Percentiles rank a stretch among this genome's conserved stretches.
Conservation (phyloP, 495 filamentous ascomycete species). For the Hyaloscypha finlandica region DNA sequence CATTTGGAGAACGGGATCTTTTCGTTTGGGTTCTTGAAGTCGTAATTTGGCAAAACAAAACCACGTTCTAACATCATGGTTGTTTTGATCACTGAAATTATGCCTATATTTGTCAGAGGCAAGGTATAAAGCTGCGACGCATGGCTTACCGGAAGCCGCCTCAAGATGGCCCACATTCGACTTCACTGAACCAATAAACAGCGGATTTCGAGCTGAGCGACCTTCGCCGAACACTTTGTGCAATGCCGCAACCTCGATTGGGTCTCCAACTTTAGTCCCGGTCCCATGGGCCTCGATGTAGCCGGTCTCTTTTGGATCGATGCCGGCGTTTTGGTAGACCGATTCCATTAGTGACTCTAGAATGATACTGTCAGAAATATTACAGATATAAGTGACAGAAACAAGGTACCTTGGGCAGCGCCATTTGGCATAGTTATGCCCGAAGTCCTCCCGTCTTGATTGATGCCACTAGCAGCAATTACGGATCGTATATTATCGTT, state of each 20-base stretch:
- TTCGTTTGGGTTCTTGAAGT: slow-evolving; percentile 53
- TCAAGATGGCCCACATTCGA: slow-evolving; percentile 65
- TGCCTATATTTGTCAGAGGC: slow-evolving; percentile 15
- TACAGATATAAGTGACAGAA: background rate
- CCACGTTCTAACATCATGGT: slow-evolving; percentile 60
- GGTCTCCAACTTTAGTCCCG: slow-evolving; percentile 63
- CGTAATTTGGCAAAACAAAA: slow-evolving; percentile 50
- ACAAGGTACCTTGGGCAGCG: slow-evolving; percentile 53
- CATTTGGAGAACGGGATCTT: slow-evolving; percentile 48
- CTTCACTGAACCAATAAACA: slow-evolving; percentile 60
- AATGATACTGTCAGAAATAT: slow-evolving; percentile 19
- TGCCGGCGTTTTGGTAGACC: slow-evolving; percentile 49
- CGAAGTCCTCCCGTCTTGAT: slow-evolving; percentile 61
- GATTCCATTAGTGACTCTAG: slow-evolving; percentile 57
- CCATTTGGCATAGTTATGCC: slow-evolving; percentile 62
- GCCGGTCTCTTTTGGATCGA: slow-evolving; percentile 49
- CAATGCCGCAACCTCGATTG: slow-evolving; percentile 61
- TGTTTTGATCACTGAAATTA: slow-evolving; percentile 60
- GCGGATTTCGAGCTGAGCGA: slow-evolving; percentile 41
- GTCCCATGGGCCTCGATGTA: slow-evolving; percentile 57
- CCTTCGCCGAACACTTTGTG: slow-evolving; percentile 46
- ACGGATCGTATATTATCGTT: slow-evolving; percentile 62
- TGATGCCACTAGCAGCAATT: slow-evolving; percentile 59
- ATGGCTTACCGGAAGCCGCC: slow-evolving; percentile 50
- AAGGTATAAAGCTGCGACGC: slow-evolving; percentile 8